These are phyloP conservation scores for Macroventuria anomochaeta DNA, from an alignment of 2,329 filamentous ascomycete species.

Conservation along the genomic window DNA sequence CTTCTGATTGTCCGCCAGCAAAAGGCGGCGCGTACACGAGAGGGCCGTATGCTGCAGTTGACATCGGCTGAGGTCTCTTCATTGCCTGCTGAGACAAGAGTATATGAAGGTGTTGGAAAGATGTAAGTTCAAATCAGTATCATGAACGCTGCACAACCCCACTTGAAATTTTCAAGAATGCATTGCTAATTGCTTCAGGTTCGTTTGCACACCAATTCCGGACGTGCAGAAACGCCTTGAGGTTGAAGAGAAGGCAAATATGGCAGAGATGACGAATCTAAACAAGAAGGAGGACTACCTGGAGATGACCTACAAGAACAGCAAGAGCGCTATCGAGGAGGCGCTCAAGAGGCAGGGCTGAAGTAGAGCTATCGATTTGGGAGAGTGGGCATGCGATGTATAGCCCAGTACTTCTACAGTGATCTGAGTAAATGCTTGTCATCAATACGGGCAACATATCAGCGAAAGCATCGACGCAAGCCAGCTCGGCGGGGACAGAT, in stretches of 20 bases:
- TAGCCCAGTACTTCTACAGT: neutral
- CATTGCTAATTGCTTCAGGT: slow-evolving; percentile 65
- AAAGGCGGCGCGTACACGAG: slow-evolving; percentile 83
- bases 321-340: slow-evolving; percentile 86
- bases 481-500: neutral
- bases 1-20: slow-evolving; percentile 85
- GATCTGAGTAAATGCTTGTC: neutral
- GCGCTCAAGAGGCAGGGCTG: slow-evolving; percentile 66
- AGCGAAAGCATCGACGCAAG: neutral
- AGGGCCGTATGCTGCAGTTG: slow-evolving; percentile 85
- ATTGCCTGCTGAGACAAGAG: slow-evolving; percentile 74
- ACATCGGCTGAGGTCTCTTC: slow-evolving; percentile 83
- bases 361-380: neutral
- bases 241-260: slow-evolving; percentile 74
- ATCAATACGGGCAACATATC: neutral
- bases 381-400: neutral
- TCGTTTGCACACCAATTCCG: slow-evolving; percentile 76
- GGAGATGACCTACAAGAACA: slow-evolving; percentile 95
- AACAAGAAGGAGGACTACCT: slow-evolving; percentile 91
- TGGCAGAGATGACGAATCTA: slow-evolving; percentile 78
- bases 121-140: slow-evolving; percentile 66
- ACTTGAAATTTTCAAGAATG: neutral
- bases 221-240: slow-evolving; percentile 78
- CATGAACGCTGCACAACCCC: slow-evolving; percentile 2
- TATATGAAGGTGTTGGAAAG: slow-evolving; percentile 96